phyloP scores from a whole-genome alignment of 2,329 filamentous ascomycete species.

The Westerdykella ornata region DNA sequence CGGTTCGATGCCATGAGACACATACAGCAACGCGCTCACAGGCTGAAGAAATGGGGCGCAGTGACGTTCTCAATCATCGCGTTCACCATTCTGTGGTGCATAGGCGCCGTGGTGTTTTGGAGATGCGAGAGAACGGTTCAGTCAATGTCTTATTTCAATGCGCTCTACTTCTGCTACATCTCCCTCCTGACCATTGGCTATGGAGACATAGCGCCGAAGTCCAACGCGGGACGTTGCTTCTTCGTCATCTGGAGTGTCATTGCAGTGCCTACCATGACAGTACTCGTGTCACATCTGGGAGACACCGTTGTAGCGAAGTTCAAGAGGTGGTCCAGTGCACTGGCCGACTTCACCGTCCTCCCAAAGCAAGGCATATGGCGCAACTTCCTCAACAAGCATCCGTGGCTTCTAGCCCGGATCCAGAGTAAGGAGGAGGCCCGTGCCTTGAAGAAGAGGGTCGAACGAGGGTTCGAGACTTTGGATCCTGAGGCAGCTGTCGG shows the following conservation, averaged over 20 bases:
- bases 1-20: constrained; percentile 76
- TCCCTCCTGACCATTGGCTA: constrained; percentile 82
- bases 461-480: constrained; percentile 42
- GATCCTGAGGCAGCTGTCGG: constrained; percentile 28
- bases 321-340: constrained; percentile 53
- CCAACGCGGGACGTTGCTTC: constrained; percentile 72
- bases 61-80: constrained; percentile 60
- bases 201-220: constrained; percentile 70
- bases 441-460: constrained; percentile 37
- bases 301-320: constrained; percentile 69
- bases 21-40: constrained; percentile 61
- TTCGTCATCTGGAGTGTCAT: constrained; percentile 92
- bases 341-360: constrained; percentile 61
- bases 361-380: constrained; percentile 55
- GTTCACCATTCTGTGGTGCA: constrained; percentile 71
- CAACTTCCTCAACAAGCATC: constrained; percentile 45
- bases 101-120: constrained; percentile 73
- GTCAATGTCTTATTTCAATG: constrained; percentile 65
- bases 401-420: constrained; percentile 37
- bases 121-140: constrained; percentile 49
- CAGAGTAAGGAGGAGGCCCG: constrained; percentile 33
- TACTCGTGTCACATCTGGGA: constrained; percentile 56
- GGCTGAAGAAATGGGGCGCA: constrained; percentile 66
- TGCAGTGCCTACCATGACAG: constrained; percentile 80
- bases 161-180: constrained; percentile 80